Evolutionary conservation across 805 yeast species (phyloP).

Genomic region (Kregervanrija fluxuum): DNA sequence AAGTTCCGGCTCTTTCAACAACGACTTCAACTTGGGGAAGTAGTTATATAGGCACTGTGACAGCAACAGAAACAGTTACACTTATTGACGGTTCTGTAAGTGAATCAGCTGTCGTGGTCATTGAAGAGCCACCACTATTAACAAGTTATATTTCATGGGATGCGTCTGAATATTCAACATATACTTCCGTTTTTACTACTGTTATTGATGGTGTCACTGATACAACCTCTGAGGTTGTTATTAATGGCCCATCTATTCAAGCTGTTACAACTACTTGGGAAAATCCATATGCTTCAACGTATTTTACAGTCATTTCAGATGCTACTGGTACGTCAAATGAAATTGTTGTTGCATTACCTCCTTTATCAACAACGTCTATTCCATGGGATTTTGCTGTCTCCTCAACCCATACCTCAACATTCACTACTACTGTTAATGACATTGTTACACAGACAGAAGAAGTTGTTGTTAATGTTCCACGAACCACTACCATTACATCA

Average conservation of each 20-base stretch:
- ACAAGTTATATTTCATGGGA: background rate
- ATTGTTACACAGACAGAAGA: background rate
- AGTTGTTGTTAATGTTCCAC: background rate
- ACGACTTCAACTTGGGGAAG: constrained; percentile 4
- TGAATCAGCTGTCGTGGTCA: constrained; percentile 1
- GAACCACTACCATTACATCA: background rate
- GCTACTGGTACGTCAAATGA: background rate
- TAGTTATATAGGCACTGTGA: background rate
- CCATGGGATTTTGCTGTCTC: background rate
- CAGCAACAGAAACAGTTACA: background rate
- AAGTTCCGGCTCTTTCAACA: too few species aligned
- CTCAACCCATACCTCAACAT: background rate
- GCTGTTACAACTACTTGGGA: background rate
- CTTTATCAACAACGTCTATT: background rate
- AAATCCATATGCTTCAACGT: background rate
- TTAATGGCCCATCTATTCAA: constrained; percentile 1
- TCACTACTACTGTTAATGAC: background rate
- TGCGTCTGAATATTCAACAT: background rate
- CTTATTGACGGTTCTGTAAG: background rate
- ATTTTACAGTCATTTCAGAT: too few species aligned
- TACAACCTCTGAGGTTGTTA: constrained; percentile 1
- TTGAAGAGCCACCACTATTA: constrained; percentile 2
- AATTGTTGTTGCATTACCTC: constrained; percentile 1
- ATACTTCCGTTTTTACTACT: constrained; percentile 1
- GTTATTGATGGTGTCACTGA: background rate